These are phyloP conservation scores for Geranium brycei DNA, from an alignment of 345 rosid genomes.

Conservation along the genomic window DNA sequence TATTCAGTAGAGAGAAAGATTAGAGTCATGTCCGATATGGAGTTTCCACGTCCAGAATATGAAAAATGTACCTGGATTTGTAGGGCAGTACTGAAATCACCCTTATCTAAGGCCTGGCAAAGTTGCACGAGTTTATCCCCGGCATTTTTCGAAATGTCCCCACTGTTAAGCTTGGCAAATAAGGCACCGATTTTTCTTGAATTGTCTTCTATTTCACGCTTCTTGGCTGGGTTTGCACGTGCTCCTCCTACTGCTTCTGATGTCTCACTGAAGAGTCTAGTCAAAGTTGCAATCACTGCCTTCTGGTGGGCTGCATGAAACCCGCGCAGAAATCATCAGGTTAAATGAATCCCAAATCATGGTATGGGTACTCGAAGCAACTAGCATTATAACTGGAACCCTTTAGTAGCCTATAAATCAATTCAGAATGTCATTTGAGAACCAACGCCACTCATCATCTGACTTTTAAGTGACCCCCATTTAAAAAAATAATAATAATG, in stretches of 20 bases:
- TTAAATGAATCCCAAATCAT: not conserved
- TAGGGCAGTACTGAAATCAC: slow-evolving; percentile 65
- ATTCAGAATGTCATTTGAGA: no score
- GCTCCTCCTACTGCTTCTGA: slow-evolving; percentile 86
- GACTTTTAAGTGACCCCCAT: not conserved
- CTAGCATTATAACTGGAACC: not conserved
- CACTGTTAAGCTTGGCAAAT: slow-evolving; percentile 78
- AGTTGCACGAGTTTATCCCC: slow-evolving; percentile 82
- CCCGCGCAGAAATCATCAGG: not conserved
- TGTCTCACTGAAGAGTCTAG: slow-evolving; percentile 86
- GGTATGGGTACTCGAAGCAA: not conserved
- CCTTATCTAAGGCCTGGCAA: slow-evolving; percentile 77
- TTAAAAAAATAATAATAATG: no score
- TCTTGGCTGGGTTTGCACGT: slow-evolving; percentile 75
- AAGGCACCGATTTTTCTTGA: slow-evolving; percentile 84
- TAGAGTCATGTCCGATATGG: not conserved
- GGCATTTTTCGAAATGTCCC: slow-evolving; percentile 84
- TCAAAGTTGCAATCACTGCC: slow-evolving; percentile 60
- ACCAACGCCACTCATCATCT: not conserved
- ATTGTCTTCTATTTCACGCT: slow-evolving; percentile 97
- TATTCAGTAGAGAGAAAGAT: slow-evolving; percentile 8
- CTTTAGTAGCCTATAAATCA: not conserved
- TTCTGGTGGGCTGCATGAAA: slow-evolving; percentile 57
- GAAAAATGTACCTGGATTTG: slow-evolving; percentile 60
- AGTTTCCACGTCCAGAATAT: no score